Evolutionary conservation across 805 yeast species (phyloP).

Genomic region (Ogataea henricii): DNA sequence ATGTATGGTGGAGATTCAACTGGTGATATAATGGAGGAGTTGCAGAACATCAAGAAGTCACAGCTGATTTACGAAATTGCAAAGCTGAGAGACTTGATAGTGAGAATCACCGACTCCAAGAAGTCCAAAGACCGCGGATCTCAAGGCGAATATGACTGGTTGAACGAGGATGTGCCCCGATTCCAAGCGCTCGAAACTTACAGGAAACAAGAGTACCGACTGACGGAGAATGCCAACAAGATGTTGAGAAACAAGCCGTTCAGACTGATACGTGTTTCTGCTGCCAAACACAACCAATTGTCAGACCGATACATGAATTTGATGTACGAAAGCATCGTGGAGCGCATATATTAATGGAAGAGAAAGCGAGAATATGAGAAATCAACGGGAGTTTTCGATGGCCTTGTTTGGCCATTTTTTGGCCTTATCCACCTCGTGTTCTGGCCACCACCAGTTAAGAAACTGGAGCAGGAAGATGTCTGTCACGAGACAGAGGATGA

Average conservation of each 20-base stretch:
- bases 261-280: neutral
- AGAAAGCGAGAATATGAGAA: neutral
- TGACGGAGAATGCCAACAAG: constrained; percentile 1
- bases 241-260: neutral
- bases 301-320: neutral
- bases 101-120: constrained; percentile 6
- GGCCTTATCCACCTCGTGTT: constrained; percentile 67
- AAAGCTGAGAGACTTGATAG: constrained; percentile 14
- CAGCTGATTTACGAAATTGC: constrained; percentile 18
- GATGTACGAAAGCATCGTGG: neutral
- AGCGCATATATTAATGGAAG: neutral
- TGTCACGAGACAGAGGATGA: constrained; percentile 75
- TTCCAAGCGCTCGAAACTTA: neutral
- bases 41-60: constrained; percentile 12
- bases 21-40: constrained; percentile 13
- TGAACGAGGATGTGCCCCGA: constrained; percentile 1
- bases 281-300: neutral
- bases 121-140: neutral
- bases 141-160: constrained; percentile 6
- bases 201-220: neutral
- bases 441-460: constrained; percentile 73
- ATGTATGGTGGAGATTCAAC: constrained; percentile 15
- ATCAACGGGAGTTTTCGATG: neutral
- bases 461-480: constrained; percentile 67
- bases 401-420: constrained; percentile 71